Percentiles rank a stretch among this genome's conserved stretches.
These are phyloP conservation scores for Musa troglodytarum DNA, from an alignment of 176 grass and related monocot genomes.

Conservation along the genomic window DNA sequence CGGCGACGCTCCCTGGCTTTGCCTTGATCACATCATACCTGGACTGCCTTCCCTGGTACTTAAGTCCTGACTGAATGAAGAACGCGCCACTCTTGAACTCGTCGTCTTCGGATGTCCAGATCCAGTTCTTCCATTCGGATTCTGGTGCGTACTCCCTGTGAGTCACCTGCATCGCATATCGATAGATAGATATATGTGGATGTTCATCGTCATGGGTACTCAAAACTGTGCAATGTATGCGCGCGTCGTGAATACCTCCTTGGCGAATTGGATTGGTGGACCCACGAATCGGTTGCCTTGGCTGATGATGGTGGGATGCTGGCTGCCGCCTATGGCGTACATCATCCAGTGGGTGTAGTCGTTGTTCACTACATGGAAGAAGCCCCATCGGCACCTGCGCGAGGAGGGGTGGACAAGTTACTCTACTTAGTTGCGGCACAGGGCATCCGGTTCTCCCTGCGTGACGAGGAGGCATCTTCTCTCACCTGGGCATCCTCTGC, in stretches of 20 bases:
- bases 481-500: conserved; percentile 58
- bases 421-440: background rate
- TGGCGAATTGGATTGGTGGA: conserved; percentile 20
- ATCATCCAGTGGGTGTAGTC: conserved; percentile 88
- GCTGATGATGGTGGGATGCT: conserved; percentile 75
- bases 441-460: background rate
- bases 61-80: conserved; percentile 56
- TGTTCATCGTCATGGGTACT: background rate
- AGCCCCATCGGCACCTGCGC: conserved; percentile 43
- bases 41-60: conserved; percentile 16
- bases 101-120: conserved; percentile 74
- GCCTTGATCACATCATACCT: conserved; percentile 50
- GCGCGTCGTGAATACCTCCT: conserved; percentile 24
- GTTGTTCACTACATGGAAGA: conserved; percentile 86
- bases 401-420: background rate
- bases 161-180: conserved; percentile 26
- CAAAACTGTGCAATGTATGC: background rate
- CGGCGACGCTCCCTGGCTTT: conserved; percentile 36
- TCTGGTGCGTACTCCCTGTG: conserved; percentile 52
- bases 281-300: conserved; percentile 74
- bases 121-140: conserved; percentile 57
- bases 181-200: background rate
- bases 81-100: conserved; percentile 56
- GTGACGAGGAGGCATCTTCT: background rate
- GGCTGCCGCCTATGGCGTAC: conserved; percentile 80